Base-by-base conservation (phyloP, 148 eudicot genomes). In the Amaranthus palmeri region DNA sequence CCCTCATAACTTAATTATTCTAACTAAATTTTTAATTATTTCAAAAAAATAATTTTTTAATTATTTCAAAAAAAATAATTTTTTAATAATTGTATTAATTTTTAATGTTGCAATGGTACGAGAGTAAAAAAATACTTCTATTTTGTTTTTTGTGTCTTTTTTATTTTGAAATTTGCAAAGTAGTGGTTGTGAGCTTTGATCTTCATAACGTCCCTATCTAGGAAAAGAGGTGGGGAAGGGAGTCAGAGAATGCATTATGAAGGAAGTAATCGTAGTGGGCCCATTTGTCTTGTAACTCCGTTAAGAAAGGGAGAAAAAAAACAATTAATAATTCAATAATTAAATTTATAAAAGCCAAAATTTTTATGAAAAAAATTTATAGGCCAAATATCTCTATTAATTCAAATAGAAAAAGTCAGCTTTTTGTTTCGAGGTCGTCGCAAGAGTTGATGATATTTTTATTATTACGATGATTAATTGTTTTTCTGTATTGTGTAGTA, bases 221-320 rank as follows among this genome's bases (percentile, higher is more conserved):
- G 53, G 8, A 70, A 56, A 62, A 52, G 52, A 40, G 45, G 67
- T 15, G 45, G 54, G 10, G 14, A 53, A 25, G 47, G n/a, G 36
- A 63, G 7, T 51, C 6, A 59, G 44, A 42, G 57, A 41, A 76
- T 47, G 67, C 18, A 71, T 46, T 56, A 13, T 11, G 70, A 67
- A 64, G 3, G 75, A 70, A 71, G 69, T 58, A 77, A 77, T 71
- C 18, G 52, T 41, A 25, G 71, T 77, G 65, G 79, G 79, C 17
- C 75, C 70, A 47, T 50, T 15, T 12, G n/a, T 8, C 14, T 70
- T 64, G 25, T 53, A n/a, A 54, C 48, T 50, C 54, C 25, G 54
- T 53, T 47, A 69, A 44, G 25, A 18, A 14, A 58, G 47, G 68
- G 45, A 44, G 46, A 47, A 25, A 47, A 10, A 4, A 48, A 66